Base-by-base conservation (phyloP, 306 rosid genomes). In the Carpinus fangiana region DNA sequence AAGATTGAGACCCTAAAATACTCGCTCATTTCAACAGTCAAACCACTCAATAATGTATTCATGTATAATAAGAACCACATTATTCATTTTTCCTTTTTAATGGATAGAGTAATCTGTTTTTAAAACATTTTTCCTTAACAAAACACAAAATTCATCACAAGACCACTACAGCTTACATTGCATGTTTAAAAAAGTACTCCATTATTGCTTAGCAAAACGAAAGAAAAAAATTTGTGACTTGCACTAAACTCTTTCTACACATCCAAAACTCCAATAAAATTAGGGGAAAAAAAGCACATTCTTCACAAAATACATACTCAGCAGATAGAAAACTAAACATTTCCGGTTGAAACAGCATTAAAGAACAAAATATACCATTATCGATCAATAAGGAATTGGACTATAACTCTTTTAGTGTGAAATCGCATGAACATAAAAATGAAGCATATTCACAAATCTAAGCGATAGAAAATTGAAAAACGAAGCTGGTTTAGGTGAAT, bases 1-100 rank as follows among this genome's bases (percentile, higher is more conserved):
- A 73, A 70, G 59, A 12, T 70, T 23, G 31, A 46, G 76, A 38
- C 9, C 31, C 59, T 11, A 11, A 73, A 70, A 70, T 45, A 26
- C 57, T 26, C 50, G 8, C 16, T 9, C 26, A 6, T 21, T 52
- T 72, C 9, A 59, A 47, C 56, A 20, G 55, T 57, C 14, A 18
- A 2, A 28, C 34, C 34, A 47, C 57, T 70, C 38, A 17, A 20
- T 1, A 70, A n/a, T 23, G 18, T 11, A 47, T 5, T n/a, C 11
- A 55, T n/a, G 2, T 13, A 3, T 55, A 8, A 55, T 5, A 26
- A 60, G 67, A 60, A 60, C 18, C 6, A 26, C 17, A 12, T 12
- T 12, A 60, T 1, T 23, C 41, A 12, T 11, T 60, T 60, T 5
- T 10, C 26, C 12, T 13, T 26, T 17, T 12, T 13, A 47, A 8